Conservation (phyloP, 495 filamentous ascomycete species). For the Talaromyces trachyspermus region DNA sequence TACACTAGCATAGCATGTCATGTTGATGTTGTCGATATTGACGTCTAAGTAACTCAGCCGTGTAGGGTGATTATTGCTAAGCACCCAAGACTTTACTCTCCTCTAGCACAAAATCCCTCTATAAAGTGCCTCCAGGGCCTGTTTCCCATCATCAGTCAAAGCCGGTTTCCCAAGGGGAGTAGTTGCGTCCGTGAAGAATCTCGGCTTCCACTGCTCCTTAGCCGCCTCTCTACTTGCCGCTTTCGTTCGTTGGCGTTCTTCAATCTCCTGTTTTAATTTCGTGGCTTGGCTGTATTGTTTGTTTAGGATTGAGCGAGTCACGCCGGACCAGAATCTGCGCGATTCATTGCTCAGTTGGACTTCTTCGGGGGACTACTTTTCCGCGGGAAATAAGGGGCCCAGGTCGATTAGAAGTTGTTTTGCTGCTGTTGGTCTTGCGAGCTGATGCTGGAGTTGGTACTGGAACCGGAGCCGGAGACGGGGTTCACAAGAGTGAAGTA, state of each 20-base stretch:
- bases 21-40: too few species aligned
- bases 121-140: slow-evolving; percentile 61
- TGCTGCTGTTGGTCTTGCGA: neutral
- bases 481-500: slow-evolving; percentile 53
- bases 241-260: slow-evolving; percentile 80
- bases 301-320: slow-evolving; percentile 77
- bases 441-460: neutral
- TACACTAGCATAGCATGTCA: too few species aligned
- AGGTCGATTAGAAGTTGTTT: slow-evolving; percentile 76
- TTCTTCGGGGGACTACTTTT: slow-evolving; percentile 70
- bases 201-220: slow-evolving; percentile 68
- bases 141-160: slow-evolving; percentile 67
- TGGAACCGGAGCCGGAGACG: slow-evolving; percentile 10
- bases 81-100: slow-evolving; percentile 39
- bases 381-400: slow-evolving; percentile 63
- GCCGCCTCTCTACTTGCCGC: slow-evolving; percentile 66
- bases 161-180: slow-evolving; percentile 71
- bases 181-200: slow-evolving; percentile 75
- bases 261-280: slow-evolving; percentile 78
- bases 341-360: slow-evolving; percentile 85
- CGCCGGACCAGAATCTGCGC: slow-evolving; percentile 75
- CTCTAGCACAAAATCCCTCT: slow-evolving; percentile 48
- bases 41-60: slow-evolving; percentile 4
- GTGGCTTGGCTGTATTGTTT: slow-evolving; percentile 84
- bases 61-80: slow-evolving; percentile 14